A percentile compares a stretch with the other conserved stretches of the same genome.
Conservation (phyloP, 768 basidiomycete genomes). For the Mycena chlorophos region DNA sequence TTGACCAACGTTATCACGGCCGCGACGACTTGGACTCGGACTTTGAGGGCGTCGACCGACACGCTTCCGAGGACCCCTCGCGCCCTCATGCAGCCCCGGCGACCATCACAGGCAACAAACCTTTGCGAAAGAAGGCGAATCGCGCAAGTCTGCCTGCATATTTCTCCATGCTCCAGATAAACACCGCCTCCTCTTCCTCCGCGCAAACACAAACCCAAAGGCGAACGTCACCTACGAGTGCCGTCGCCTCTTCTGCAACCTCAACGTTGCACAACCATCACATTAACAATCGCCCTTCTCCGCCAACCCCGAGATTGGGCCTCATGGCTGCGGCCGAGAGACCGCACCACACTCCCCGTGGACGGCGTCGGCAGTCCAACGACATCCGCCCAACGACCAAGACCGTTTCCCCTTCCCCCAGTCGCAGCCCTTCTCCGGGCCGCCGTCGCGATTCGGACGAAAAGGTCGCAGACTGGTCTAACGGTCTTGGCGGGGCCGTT, state of each 20-base stretch:
- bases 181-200: too few relatives aligned
- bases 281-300: constrained; percentile 59
- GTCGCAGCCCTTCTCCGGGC: constrained; percentile 45
- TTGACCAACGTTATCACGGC: constrained; percentile 20
- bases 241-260: constrained; percentile 47
- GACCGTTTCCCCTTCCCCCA: constrained; percentile 33
- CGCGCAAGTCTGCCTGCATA: constrained; percentile 75
- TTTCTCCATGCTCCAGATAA: constrained; percentile 69
- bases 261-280: constrained; percentile 40
- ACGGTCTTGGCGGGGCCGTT: too few relatives aligned
- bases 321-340: constrained; percentile 32
- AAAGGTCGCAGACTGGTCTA: constrained; percentile 49
- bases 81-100: constrained; percentile 28
- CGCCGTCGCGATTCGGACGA: constrained; percentile 34
- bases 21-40: constrained; percentile 29
- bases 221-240: constrained; percentile 32
- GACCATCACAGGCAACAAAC: constrained; percentile 33
- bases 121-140: constrained; percentile 51
- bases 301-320: constrained; percentile 59
- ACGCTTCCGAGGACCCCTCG: constrained; percentile 32
- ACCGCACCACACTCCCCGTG: constrained; percentile 44
- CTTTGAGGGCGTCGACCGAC: constrained; percentile 32
- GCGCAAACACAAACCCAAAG: background rate
- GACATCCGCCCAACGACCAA: too few relatives aligned
- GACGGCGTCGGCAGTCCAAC: constrained; percentile 49